These are phyloP conservation scores for Penicillium sp. DNA, from an alignment of 2,329 filamentous ascomycete genomes.

Conservation along the genomic window DNA sequence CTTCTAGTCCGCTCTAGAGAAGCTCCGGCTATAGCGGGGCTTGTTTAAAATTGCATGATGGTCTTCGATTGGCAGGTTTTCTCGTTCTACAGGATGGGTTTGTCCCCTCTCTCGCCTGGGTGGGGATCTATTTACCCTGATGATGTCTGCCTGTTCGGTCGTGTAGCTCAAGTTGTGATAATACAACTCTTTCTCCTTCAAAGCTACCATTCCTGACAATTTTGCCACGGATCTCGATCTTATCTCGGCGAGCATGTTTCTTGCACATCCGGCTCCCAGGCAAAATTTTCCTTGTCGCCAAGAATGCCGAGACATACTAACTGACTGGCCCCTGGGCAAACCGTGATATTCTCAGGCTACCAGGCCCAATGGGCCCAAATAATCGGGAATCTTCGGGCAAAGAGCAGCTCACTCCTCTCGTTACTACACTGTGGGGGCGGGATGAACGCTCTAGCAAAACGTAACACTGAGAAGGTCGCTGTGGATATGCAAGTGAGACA, in stretches of 20 bases:
- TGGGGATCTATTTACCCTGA: not conserved
- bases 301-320: constrained; percentile 4
- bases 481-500: not conserved
- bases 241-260: not conserved
- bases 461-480: not conserved
- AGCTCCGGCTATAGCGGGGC: not conserved
- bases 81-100: not conserved
- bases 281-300: constrained; percentile 3
- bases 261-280: not conserved
- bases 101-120: not conserved
- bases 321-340: not conserved
- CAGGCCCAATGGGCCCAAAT: not conserved
- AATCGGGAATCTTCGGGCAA: not conserved
- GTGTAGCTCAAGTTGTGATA: not conserved
- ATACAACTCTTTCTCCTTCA: not conserved
- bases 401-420: not conserved
- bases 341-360: too few species aligned
- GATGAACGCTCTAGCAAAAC: not conserved
- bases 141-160: too few species aligned
- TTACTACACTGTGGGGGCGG: not conserved
- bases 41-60: not conserved
- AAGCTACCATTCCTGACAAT: not conserved
- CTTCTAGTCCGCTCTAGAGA: not conserved
- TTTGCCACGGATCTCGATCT: not conserved
- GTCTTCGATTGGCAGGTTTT: not conserved